These are phyloP conservation scores for Aquilaria agallochum DNA, from an alignment of 441 rosid genomes.

Conservation along the genomic window DNA sequence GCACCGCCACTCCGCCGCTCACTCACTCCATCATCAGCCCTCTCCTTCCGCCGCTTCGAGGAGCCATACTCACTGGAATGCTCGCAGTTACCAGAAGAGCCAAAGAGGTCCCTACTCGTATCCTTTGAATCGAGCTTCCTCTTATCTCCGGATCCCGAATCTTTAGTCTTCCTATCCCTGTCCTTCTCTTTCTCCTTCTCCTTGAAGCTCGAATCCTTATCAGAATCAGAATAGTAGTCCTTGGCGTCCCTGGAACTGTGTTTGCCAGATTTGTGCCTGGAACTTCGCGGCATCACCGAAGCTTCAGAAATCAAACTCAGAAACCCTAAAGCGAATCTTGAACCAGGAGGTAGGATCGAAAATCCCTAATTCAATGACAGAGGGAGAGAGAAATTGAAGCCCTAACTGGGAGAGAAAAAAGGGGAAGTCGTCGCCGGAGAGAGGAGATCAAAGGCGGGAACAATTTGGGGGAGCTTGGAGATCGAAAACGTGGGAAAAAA, in stretches of 20 bases:
- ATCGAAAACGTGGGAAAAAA: constrained; percentile 20
- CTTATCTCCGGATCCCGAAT: constrained; percentile 56
- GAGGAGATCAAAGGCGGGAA: constrained; percentile 11
- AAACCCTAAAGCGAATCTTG: constrained; percentile 11
- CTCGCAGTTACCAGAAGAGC: constrained; percentile 54
- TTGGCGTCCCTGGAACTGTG: constrained; percentile 69
- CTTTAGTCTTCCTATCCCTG: constrained; percentile 52
- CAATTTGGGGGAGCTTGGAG: constrained; percentile 2
- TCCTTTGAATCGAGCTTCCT: constrained; percentile 60
- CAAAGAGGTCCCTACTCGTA: constrained; percentile 35
- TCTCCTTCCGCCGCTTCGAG: constrained; percentile 68
- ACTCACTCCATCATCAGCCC: constrained; percentile 42
- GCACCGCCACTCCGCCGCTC: constrained; percentile 90
- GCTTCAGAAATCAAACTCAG: not conserved
- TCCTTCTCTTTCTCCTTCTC: constrained; percentile 65
- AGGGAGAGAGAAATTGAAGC: constrained; percentile 12
- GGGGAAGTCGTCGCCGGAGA: constrained; percentile 5
- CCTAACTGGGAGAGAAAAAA: constrained; percentile 11
- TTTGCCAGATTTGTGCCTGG: constrained; percentile 95
- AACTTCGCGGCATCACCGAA: constrained; percentile 77
- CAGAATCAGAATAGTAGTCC: constrained; percentile 84
- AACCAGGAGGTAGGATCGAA: constrained; percentile 4
- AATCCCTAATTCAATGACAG: constrained; percentile 16
- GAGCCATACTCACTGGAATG: constrained; percentile 47
- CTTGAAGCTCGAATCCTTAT: constrained; percentile 64